Evolutionary conservation across 352 stramenopile genomes (phyloP), one percentile per base, ranked within the genome.

Genomic region (Phytophthora cryptogea): DNA sequence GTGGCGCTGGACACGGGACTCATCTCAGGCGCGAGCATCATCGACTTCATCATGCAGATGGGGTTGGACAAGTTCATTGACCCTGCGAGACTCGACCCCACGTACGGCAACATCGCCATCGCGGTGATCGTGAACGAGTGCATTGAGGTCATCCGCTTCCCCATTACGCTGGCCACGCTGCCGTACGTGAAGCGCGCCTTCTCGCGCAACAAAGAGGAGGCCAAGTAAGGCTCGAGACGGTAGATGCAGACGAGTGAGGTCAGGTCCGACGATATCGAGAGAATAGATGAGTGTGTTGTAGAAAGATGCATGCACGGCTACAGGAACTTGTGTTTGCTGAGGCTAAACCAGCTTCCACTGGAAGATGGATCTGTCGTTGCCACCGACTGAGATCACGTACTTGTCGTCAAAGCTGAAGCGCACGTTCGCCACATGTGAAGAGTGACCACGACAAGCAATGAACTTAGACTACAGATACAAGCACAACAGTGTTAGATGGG

Each of bases 101-200:
- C 76, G 43, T 88, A 96, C 59, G 86, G 88, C 36, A 96, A 96
- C 71, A 82, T 95, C 31, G 86, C 86, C 55, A 77, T 96, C 44
- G 85, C 89, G 30, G 71, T 94, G 33, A 76, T 96, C 16, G 68
- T 94, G 46, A 97, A 97, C 75, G 89, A 97, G 62, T 78, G 62
- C 45, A 47, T 96, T 47, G 89, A 97, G 66, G 68, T 90, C 28
- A 58, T 97, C 20, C 89, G 89, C 14, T 92, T 96, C 64, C 84
- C 89, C n/a, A 76, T 97, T 41, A 83, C 80, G 35, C 57, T 97
- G 28, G 88, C 88, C 10, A 97, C 89, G 32, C 76, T 95, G 31
- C 83, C 86, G 7, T 78, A 80, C 43, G 53, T 94, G 44, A 96
- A 94, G 72, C 78, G 80, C 33, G 58, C 72, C 40, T 86, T 96